Percentiles rank a stretch among this genome's conserved stretches.
These are phyloP conservation scores for Chlorella sp. DNA, from an alignment of 139 green algal species.

Conservation along the genomic window DNA sequence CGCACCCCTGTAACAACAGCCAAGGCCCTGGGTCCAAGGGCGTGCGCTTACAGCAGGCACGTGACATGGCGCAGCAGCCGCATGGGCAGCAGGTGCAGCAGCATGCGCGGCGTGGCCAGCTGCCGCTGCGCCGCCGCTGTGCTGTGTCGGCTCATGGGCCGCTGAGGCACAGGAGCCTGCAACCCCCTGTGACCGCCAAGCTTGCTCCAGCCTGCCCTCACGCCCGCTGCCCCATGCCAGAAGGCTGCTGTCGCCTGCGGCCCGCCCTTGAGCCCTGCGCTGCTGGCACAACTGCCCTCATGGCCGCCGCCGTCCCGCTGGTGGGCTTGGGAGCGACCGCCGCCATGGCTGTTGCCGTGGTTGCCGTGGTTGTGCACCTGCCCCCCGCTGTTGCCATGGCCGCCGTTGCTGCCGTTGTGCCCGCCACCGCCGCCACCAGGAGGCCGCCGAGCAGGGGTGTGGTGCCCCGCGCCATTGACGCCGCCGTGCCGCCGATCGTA, in stretches of 20 bases:
- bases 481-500: background rate
- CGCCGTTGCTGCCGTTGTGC: background rate
- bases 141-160: background rate
- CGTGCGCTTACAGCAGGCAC: too few species aligned
- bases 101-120: background rate
- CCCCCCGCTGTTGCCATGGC: background rate
- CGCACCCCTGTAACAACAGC: too few species aligned
- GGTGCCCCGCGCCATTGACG: too few species aligned
- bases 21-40: too few species aligned
- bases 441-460: too few species aligned
- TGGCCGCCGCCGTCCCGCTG: too few species aligned
- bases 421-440: background rate
- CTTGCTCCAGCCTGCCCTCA: too few species aligned
- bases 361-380: background rate
- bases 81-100: background rate
- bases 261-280: background rate
- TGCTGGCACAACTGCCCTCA: background rate
- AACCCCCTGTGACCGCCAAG: too few species aligned
- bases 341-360: background rate
- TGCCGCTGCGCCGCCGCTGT: background rate
- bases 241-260: background rate
- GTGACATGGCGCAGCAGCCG: background rate
- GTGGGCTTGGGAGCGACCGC: too few species aligned
- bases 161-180: too few species aligned
- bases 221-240: too few species aligned